Percentiles rank a stretch among this genome's conserved stretches.
These are phyloP conservation scores for Caulochytrium protostelioides DNA, from an alignment of 371 early-diverging fungal species.

Conservation along the genomic window DNA sequence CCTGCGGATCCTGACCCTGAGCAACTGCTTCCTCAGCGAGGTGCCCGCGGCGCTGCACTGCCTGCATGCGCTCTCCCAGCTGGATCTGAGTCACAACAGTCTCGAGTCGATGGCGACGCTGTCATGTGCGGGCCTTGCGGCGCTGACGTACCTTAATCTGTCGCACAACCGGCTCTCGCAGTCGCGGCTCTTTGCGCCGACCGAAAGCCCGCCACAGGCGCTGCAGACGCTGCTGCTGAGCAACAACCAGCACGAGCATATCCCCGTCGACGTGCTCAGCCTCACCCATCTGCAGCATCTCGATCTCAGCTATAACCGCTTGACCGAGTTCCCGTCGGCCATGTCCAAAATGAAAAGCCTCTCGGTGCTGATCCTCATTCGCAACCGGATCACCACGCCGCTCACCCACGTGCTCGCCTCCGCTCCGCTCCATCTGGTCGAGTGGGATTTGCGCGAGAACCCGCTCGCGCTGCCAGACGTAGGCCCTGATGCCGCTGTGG, in stretches of 20 bases:
- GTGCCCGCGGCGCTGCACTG: conserved; percentile 6
- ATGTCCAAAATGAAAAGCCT: conserved; percentile 46
- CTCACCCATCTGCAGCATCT: conserved; percentile 39
- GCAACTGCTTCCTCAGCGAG: conserved; percentile 2
- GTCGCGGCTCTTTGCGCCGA: conserved; percentile 30
- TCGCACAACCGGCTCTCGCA: conserved; percentile 53
- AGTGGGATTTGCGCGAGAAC: conserved; percentile 39
- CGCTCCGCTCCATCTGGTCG: conserved; percentile 37
- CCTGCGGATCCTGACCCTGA: conserved; percentile 3
- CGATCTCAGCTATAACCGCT: conserved; percentile 65
- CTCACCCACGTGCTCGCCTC: conserved; percentile 40
- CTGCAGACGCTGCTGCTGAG: conserved; percentile 45
- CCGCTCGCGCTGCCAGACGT: conserved; percentile 5
- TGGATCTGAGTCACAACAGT: conserved; percentile 58
- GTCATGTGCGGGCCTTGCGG: conserved; percentile 29
- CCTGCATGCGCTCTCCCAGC: conserved; percentile 7
- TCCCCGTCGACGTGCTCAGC: conserved; percentile 41
- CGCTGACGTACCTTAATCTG: conserved; percentile 35
- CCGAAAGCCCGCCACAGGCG: conserved; percentile 26
- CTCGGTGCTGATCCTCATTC: conserved; percentile 38
- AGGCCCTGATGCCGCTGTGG: background rate
- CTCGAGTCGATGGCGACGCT: conserved; percentile 33
- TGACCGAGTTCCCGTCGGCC: conserved; percentile 43
- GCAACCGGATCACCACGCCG: conserved; percentile 44
- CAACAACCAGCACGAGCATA: conserved; percentile 49